These are phyloP conservation scores for Hymenoscyphus scutula DNA, from an alignment of 2,329 filamentous ascomycete genomes.

Conservation along the genomic window DNA sequence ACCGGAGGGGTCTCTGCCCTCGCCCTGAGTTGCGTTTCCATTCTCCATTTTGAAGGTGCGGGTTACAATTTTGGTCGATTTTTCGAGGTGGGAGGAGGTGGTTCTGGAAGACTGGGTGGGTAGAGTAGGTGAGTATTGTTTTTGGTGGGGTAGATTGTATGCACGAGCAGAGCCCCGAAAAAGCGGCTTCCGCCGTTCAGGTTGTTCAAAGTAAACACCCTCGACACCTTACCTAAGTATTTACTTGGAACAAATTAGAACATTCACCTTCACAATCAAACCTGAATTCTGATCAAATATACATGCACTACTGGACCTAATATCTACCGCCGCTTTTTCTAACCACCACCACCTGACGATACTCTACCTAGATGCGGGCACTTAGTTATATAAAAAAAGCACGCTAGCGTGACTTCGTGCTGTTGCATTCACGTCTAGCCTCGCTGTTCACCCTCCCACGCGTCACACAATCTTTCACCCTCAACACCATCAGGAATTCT, in stretches of 20 bases:
- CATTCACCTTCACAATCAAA: too few species aligned
- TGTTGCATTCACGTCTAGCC: background rate
- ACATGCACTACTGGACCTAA: too few species aligned
- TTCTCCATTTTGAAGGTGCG: conserved; percentile 64
- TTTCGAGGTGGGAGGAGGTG: background rate
- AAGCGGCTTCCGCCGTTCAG: too few species aligned
- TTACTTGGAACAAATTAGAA: too few species aligned
- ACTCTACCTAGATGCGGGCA: background rate
- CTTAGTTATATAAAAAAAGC: background rate
- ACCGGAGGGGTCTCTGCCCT: conserved; percentile 87
- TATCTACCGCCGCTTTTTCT: too few species aligned
- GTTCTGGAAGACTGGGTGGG: background rate
- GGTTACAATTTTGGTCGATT: background rate
- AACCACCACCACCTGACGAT: background rate
- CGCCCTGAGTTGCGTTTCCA: conserved; percentile 54
- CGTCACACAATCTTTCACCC: background rate
- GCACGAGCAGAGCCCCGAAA: too few species aligned
- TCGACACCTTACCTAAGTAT: too few species aligned
- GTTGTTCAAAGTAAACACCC: too few species aligned
- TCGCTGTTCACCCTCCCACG: background rate
- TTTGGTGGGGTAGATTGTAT: background rate
- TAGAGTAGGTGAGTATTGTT: background rate
- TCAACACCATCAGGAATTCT: background rate
- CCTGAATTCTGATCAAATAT: too few species aligned
- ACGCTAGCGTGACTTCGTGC: conserved; percentile 7